A percentile compares a stretch with the other conserved stretches of the same genome.
Evolutionary conservation across 495 filamentous ascomycete genomes (phyloP).

Genomic region (Tuber umbilicatum): DNA sequence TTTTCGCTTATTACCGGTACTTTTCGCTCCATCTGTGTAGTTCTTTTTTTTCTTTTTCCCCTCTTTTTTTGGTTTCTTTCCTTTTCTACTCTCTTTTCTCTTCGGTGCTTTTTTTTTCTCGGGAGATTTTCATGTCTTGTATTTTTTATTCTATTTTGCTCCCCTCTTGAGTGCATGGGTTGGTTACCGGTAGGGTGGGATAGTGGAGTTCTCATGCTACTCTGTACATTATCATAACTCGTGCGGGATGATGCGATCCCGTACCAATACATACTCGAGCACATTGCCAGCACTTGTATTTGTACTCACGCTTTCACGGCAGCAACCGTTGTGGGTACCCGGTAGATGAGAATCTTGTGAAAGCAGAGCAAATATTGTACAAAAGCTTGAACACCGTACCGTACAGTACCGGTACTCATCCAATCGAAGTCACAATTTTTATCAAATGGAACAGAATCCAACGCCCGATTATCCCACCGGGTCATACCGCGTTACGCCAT

Average conservation of each 20-base stretch:
- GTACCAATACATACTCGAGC: not conserved
- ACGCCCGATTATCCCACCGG: not conserved
- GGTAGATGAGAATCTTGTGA: not conserved
- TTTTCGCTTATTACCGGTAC: not conserved
- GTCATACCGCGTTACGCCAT: not conserved
- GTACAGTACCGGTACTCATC: not conserved
- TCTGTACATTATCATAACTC: not conserved
- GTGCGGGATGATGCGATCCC: not conserved
- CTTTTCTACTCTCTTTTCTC: not conserved
- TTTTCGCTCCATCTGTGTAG: not conserved
- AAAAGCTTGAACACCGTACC: not conserved
- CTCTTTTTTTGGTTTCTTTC: not conserved
- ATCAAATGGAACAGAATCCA: not conserved
- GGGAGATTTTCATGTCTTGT: not conserved
- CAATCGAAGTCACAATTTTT: not conserved
- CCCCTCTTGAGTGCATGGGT: not conserved
- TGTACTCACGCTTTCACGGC: not conserved
- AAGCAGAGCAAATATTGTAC: not conserved
- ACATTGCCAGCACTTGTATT: not conserved
- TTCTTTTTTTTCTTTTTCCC: not conserved
- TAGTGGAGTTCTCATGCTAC: not conserved
- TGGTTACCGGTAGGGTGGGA: conserved; percentile 4
- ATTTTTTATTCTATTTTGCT: not conserved
- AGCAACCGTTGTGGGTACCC: not conserved
- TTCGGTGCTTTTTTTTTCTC: not conserved